These are phyloP conservation scores for Samsoniella hepiali DNA, from an alignment of 2,329 filamentous ascomycete genomes.

Conservation along the genomic window DNA sequence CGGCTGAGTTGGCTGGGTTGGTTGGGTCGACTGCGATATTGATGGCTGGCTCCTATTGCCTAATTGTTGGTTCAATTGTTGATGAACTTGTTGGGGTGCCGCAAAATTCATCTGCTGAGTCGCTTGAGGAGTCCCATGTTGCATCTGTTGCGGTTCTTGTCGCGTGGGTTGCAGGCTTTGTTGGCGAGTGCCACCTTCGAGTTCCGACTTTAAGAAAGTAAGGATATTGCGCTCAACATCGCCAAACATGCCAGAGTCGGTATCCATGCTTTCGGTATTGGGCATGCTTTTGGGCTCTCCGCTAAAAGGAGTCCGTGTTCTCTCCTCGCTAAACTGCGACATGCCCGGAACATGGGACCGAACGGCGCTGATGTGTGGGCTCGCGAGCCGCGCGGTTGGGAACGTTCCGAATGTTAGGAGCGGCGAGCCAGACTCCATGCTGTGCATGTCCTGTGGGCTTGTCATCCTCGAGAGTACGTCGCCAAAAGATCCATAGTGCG, in stretches of 20 bases:
- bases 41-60: not conserved
- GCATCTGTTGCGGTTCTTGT: not conserved
- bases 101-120: not conserved
- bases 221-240: slow-evolving; percentile 13
- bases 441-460: slow-evolving; percentile 31
- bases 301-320: not conserved
- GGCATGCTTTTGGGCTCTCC: not conserved
- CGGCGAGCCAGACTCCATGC: slow-evolving; percentile 29
- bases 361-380: slow-evolving; percentile 27
- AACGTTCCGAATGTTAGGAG: slow-evolving; percentile 32
- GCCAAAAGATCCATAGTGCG: slow-evolving; percentile 32
- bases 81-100: not conserved
- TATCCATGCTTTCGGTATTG: not conserved
- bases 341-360: slow-evolving; percentile 16
- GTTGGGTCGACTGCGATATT: not conserved
- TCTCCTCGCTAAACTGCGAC: not conserved
- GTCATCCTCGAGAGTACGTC: slow-evolving; percentile 29
- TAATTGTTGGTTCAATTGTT: not conserved
- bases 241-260: not conserved
- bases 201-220: slow-evolving; percentile 18
- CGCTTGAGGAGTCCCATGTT: slow-evolving; percentile 19
- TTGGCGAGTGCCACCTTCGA: slow-evolving; percentile 17
- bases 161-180: not conserved
- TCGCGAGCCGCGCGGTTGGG: slow-evolving; percentile 30
- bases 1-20: not conserved